Conservation (phyloP, 768 basidiomycete species). For the Mrakia hoshinonis region DNA sequence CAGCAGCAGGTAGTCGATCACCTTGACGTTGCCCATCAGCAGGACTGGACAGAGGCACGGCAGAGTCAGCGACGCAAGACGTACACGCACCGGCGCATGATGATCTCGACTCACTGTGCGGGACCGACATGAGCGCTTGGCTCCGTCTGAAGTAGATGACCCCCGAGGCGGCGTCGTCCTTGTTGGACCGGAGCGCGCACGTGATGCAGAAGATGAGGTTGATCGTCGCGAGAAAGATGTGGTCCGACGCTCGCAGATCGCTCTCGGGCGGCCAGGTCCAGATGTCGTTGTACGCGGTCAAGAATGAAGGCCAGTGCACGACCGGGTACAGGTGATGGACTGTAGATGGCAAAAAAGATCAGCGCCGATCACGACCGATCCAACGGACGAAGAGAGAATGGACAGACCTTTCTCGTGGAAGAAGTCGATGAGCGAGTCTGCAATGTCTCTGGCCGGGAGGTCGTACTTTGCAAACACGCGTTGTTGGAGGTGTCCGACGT, state of each 20-base stretch:
- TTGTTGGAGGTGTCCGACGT: background rate
- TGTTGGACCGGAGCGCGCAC: constrained; percentile 10
- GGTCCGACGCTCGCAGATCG: background rate
- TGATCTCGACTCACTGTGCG: constrained; percentile 1
- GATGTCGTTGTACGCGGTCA: background rate
- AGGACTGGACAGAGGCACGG: background rate
- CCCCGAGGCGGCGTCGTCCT: constrained; percentile 3
- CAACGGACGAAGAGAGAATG: background rate
- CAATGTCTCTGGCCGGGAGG: background rate
- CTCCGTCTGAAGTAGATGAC: background rate
- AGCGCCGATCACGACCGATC: background rate
- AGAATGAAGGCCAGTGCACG: constrained; percentile 8
- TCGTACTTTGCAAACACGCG: constrained; percentile 6
- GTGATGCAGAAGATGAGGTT: constrained; percentile 14
- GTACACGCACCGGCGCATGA: background rate
- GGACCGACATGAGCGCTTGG: constrained; percentile 3
- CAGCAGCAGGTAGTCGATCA: constrained; percentile 20
- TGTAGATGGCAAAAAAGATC: background rate
- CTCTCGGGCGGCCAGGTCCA: background rate
- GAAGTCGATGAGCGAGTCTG: constrained; percentile 4
- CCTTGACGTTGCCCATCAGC: constrained; percentile 14
- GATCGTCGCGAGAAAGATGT: constrained; percentile 18
- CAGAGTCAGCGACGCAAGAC: background rate
- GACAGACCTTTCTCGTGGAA: constrained; percentile 1
- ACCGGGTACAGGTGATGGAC: constrained; percentile 7